Conservation (phyloP, 148 eudicot genomes). For the Bassia scoparia region DNA sequence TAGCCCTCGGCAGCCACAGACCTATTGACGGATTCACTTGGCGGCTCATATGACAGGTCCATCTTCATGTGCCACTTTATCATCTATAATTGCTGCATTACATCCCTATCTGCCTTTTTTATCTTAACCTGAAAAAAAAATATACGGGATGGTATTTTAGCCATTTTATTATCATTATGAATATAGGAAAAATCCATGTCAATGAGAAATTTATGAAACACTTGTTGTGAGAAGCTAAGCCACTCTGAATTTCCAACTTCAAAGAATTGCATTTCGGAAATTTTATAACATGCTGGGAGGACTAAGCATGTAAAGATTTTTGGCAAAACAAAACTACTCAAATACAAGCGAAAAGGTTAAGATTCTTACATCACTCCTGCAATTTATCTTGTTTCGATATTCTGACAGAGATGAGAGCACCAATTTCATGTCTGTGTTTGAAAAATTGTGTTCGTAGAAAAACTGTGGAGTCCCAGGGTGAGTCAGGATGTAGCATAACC, state of each 20-base stretch:
- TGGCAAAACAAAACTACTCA: too few species aligned
- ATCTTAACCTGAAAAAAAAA: conserved; percentile 57
- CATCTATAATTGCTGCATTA: conserved; percentile 77
- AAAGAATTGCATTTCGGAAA: background rate
- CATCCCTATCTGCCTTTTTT: conserved; percentile 79
- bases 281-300: background rate
- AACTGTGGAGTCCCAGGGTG: conserved; percentile 99
- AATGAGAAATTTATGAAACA: too few species aligned
- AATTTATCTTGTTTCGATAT: conserved; percentile 69
- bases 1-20: conserved; percentile 65
- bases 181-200: too few species aligned
- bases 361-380: conserved; percentile 82
- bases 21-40: conserved; percentile 56
- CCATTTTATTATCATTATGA: background rate
- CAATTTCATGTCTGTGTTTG: conserved; percentile 50
- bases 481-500: conserved; percentile 97
- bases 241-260: background rate
- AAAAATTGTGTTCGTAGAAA: conserved; percentile 88
- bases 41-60: conserved; percentile 88
- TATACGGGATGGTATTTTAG: background rate
- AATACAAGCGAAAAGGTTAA: background rate
- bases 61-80: conserved; percentile 85
- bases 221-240: background rate
- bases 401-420: conserved; percentile 63
- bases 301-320: background rate